Base-by-base conservation (phyloP, 139 green algal species). In the Tetratostichococcus sp. region DNA sequence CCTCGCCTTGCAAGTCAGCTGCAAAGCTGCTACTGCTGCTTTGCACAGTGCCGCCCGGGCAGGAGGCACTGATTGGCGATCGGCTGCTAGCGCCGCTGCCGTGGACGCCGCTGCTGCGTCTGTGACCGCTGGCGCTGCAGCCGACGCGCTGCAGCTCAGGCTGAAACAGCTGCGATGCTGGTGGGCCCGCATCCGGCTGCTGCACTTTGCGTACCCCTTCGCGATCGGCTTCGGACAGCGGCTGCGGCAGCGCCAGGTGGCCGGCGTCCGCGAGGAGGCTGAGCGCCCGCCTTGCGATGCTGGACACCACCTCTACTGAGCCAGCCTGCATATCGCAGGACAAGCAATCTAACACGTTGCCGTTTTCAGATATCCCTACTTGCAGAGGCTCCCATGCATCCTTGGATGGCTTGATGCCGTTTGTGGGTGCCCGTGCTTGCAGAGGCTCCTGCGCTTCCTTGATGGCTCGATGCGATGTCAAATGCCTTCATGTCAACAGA, bases 241-340 rank as follows among this genome's bases (percentile, higher is more conserved):
- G 31, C 66, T 70, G n/a, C 69, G n/a, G 72, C 58, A 59, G 77
- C 77, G 59, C 28, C 30, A 43, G 43, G 5, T 22, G 39, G 8
- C 71, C 21, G 17, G 50, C 50, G 19, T 62, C 69, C 6, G 32
- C 79, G 1, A 92, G 83, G 32, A 94, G 70, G 30, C 67, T 69
- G 43, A 95, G 81, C 0, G 89, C 94, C 25, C 77, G 67, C 1
- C 67, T 35, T 2, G 90, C 88, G 8, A 98, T 86, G 39, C 75
- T 75, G 1, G 66, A 58, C 3, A 95, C 86, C 59, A 94, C 82
- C 23, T 76, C 72, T 22, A 92, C 79, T 8, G 82, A 71, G 16
- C 86, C 89, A 22, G 92, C 77, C 30, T 86, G 69, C 39, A 50
- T 11, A 50, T 50, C 39, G 39, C 11, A 50, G 11, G 11, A 11